These are phyloP conservation scores for Salix caprea DNA, from an alignment of 345 rosid genomes.

Conservation along the genomic window DNA sequence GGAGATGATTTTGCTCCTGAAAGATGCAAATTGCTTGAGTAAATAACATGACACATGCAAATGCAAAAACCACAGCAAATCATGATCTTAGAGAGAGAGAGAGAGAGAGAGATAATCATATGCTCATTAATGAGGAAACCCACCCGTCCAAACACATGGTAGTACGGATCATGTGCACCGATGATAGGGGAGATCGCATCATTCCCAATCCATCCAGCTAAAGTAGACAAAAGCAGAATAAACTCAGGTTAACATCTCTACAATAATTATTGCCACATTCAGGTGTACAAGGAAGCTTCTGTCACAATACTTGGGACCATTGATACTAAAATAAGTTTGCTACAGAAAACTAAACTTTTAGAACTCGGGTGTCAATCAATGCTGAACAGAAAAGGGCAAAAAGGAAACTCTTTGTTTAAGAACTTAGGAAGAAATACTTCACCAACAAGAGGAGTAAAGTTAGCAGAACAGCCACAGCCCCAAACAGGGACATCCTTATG, in stretches of 20 bases:
- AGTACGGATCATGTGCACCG: constrained; percentile 81
- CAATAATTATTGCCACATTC: background rate
- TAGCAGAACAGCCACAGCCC: no score
- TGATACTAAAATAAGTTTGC: background rate
- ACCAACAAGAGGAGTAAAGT: no score
- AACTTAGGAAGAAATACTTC: no score
- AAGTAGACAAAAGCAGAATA: background rate
- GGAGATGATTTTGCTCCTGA: constrained; percentile 83
- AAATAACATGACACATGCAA: background rate
- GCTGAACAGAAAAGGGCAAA: no score
- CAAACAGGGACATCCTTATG: no score
- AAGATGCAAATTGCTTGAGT: constrained; percentile 21
- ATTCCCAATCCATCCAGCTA: constrained; percentile 97
- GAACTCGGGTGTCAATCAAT: background rate
- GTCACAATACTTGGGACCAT: background rate
- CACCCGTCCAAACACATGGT: constrained; percentile 76
- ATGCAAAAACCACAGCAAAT: background rate
- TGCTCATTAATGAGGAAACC: constrained; percentile 20
- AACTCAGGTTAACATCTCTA: constrained; percentile 9
- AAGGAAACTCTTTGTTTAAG: no score
- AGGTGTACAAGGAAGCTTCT: background rate
- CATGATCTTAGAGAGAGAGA: background rate
- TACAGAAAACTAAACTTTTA: background rate
- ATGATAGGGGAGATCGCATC: constrained; percentile 87
- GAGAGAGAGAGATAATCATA: background rate